Base-by-base conservation (phyloP, 2,329 filamentous ascomycete genomes). In the Colletotrichum cereale region DNA sequence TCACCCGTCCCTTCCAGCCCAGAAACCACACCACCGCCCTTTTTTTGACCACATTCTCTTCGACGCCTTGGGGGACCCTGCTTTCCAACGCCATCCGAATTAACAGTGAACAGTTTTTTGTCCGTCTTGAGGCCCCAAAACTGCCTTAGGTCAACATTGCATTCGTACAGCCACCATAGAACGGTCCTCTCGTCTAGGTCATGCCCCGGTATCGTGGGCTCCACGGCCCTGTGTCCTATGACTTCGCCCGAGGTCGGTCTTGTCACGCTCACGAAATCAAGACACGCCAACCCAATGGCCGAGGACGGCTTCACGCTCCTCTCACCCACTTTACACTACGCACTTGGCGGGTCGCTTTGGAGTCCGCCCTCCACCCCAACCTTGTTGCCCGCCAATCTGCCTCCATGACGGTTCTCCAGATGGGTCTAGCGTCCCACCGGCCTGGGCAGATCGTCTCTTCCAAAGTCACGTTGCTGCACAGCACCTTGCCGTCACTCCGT, bases 301-400 rank as follows among this genome's bases (percentile, higher is more conserved):
- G 67, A 26, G n/a, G 63, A 67, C 67, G 57, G 62, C 52, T 55
- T 63, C 61, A 63, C 48, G 24, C 67, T 57, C 52, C 58, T 55
- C 56, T 67, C 69, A 69, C 58, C 69, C 68, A 68, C 68, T 64
- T 64, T 69, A 69, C 69, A 66, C 66, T 69, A 69, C 69, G 69
- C 66, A 64, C 65, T 69, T 62, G 62, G 69, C 60, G 69, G 69
- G 60, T 69, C 60, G 44, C 60, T 50, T n/a, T 69, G 53, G 47
- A 68, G 58, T 26, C 65, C 21, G 65, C 65, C 52, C 44, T 68
- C 65, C 65, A 68, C 65, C 55, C 57, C 40, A 40, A 52, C 52
- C 40, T 31, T 34, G 34, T 38, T 42, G 26, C 31, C 65, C 66
- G 47, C 69, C 69, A 72, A 72, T 72, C 65, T 69, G 50, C 66